Base-by-base conservation (phyloP, 2,329 filamentous ascomycete genomes). In the Diaporthe vexans region DNA sequence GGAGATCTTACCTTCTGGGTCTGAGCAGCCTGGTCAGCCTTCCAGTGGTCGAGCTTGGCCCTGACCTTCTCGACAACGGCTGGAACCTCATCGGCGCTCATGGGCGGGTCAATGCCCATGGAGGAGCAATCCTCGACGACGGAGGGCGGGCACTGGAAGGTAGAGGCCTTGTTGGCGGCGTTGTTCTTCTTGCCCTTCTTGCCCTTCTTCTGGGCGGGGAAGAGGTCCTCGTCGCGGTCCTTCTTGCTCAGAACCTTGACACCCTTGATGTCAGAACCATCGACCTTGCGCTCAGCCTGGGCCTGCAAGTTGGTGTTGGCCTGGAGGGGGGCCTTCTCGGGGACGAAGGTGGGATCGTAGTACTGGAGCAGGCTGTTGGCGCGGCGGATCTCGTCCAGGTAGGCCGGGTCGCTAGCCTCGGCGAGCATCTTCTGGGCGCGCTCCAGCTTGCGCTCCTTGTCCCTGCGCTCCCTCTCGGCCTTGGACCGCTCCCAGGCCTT, bases 41-140 rank as follows among this genome's bases (percentile, higher is more conserved):
- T 98, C 95, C 96, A 99, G 84, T 93, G 89, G 40, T 92, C 92
- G 70, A 98, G 89, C 91, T 98, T 98, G 81, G 91, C 94, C 86
- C 96, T 95, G 80, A 98, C 91, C 88, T 98, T 96, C 88, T 98
- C 95, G 61, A 94, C 87, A 19, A 94, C 91, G 75, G 88, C 87
- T 35, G 95, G 92, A 19, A 98, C 92, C 80, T 98, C 96, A 72
- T 92, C 89, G 81, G 95, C 91, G 84, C 91, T 94, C 89, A 96
- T 95, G 43, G 97, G 97, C 70, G 96, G 94, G 75, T 98, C 93
- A 78, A 98, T 91, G 79, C 93, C 93, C 82, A 98, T 90, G 84
- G 94, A 93, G 78, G 91, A 88, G 78, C 97, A 94, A 84, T 98
- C 94, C 85, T 98, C 95, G 65, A 99, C 95, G 78, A 98, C 93